Base-by-base conservation (phyloP, 306 rosid species). In the Cicer chorassanicum region DNA sequence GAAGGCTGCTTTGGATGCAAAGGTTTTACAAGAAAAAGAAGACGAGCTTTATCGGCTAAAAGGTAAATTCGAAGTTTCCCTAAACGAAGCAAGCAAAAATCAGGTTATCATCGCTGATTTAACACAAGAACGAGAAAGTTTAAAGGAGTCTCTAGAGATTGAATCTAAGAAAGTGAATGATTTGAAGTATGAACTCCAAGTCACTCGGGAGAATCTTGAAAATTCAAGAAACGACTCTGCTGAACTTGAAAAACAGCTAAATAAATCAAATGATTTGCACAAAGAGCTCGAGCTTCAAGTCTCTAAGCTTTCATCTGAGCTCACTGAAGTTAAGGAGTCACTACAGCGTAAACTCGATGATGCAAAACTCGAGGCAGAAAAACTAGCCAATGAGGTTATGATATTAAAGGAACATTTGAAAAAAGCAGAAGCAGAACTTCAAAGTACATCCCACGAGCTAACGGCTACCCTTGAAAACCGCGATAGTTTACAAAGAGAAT, bases 221-320 rank as follows among this genome's bases (percentile, higher is more conserved):
- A 84, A 92, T 43, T 94, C 88, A 21, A 88, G 88, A 81, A 76
- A 74, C 10, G 91, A 85, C 75, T 91, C 78, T 76, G 77, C 86
- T 15, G 86, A 78, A 72, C 79, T 89, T 71, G 88, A 72, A 53
- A 84, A 78, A 7, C 88, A 46, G 69, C 75, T 94, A 38, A 77
- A 65, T 6, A 74, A 81, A 61, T 87, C 96, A 36, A 82, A 51
- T 36, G 62, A 63, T 50, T 40, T 76, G 69, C 67, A 81, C 81
- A 54, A 71, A 39, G 88, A 84, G 63, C 89, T 94, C 29, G 84
- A 84, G 80, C 51, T 67, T 67, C 89, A 88, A 87, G 68, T 81
- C 75, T 87, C 86, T 64, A 70, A 85, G 60, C 83, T 88, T 75
- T 90, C 76, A 69, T 79, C 89, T 8, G 93, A 94, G 77, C 85